Percentiles rank a stretch among this genome's conserved stretches.
These are phyloP conservation scores for Prunella vulgaris DNA, from an alignment of 257 asterid genomes.

Conservation along the genomic window DNA sequence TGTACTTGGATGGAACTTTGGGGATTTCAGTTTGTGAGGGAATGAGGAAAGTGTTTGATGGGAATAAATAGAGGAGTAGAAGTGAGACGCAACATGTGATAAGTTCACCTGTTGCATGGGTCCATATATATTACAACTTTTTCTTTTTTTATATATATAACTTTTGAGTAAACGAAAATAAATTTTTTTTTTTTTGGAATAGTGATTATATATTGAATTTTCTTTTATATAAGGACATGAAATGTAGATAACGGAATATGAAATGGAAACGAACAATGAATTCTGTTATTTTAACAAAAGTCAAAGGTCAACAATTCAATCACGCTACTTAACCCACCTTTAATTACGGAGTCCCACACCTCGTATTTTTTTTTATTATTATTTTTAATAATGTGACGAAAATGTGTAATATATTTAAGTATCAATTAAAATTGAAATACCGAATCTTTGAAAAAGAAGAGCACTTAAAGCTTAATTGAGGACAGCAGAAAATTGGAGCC, in stretches of 20 bases:
- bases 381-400: too few relatives aligned
- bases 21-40: conserved; percentile 30
- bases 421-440: neutral
- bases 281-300: neutral
- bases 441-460: neutral
- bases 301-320: neutral
- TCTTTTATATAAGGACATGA: neutral
- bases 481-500: neutral
- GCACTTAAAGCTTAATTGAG: neutral
- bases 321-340: neutral
- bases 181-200: too few relatives aligned
- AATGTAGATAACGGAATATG: neutral
- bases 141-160: too few relatives aligned
- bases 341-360: neutral
- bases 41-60: conserved; percentile 29
- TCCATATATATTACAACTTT: too few relatives aligned
- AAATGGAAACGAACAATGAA: too few relatives aligned
- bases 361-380: too few relatives aligned
- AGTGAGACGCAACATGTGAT: conserved; percentile 31
- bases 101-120: conserved; percentile 39
- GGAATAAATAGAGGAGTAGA: conserved; percentile 64
- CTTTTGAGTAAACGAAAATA: too few relatives aligned
- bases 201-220: too few relatives aligned
- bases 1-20: neutral
- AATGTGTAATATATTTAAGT: too few relatives aligned